Evolutionary conservation across 2,329 filamentous ascomycete species (phyloP).

Genomic region (Fusarium euwallaceae): DNA sequence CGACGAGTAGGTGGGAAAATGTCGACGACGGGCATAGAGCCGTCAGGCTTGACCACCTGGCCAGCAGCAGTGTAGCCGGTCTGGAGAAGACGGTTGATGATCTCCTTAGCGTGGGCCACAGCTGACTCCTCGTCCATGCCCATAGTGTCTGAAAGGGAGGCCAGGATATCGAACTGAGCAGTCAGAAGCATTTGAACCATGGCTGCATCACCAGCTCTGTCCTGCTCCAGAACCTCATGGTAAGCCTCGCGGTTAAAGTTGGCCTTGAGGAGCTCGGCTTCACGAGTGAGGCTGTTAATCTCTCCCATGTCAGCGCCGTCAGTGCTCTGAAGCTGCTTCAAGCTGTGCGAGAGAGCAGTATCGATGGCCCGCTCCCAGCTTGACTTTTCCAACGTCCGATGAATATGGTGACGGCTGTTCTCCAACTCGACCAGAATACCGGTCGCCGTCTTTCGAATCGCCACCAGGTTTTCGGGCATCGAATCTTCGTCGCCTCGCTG

Average conservation of each 20-base stretch:
- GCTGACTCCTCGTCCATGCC: slow-evolving; percentile 88
- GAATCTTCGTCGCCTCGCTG: slow-evolving; percentile 64
- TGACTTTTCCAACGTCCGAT: slow-evolving; percentile 82
- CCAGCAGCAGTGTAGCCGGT: slow-evolving; percentile 80
- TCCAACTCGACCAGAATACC: slow-evolving; percentile 92
- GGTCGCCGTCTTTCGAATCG: slow-evolving; percentile 88
- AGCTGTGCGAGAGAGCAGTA: slow-evolving; percentile 86
- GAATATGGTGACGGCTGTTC: slow-evolving; percentile 89
- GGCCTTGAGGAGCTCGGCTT: slow-evolving; percentile 87
- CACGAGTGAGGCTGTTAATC: slow-evolving; percentile 78
- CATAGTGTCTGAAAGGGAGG: slow-evolving; percentile 84
- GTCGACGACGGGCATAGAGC: slow-evolving; percentile 71
- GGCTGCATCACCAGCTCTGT: slow-evolving; percentile 82
- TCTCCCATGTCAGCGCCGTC: slow-evolving; percentile 68
- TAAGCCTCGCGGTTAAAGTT: slow-evolving; percentile 86
- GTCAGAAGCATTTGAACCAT: slow-evolving; percentile 86
- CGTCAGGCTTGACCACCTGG: slow-evolving; percentile 92
- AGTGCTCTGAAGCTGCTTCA: slow-evolving; percentile 79
- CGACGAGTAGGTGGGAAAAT: slow-evolving; percentile 77
- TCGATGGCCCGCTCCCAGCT: slow-evolving; percentile 92
- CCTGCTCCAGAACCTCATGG: slow-evolving; percentile 82
- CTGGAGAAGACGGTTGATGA: slow-evolving; percentile 83
- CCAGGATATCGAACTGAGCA: slow-evolving; percentile 91
- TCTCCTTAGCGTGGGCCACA: slow-evolving; percentile 80
- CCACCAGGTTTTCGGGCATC: slow-evolving; percentile 76